Base-by-base conservation (phyloP, 306 rosid species). In the Malus sylvestris region DNA sequence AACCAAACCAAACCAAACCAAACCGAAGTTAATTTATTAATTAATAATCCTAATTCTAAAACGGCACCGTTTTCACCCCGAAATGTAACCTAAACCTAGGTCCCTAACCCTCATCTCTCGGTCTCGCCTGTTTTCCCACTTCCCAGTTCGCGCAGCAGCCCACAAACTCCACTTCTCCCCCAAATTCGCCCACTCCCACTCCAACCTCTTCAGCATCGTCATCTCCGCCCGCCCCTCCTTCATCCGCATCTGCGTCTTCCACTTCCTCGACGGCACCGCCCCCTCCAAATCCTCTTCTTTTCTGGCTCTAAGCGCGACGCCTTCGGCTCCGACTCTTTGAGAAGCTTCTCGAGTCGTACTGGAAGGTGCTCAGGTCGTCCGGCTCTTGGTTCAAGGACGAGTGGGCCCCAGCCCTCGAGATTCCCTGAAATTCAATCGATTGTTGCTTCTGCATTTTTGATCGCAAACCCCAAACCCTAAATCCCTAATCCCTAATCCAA, bases 331-430 rank as follows among this genome's bases (percentile, higher is more conserved):
- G 71, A 83, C 15, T 61, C 1, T 74, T 59, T 16, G 79, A 76
- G 53, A 81, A 70, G 80, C 74, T 86, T 29, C 74, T 86, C 45
- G 81, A 81, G 58, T 79, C 87, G 29, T 86, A 84, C 71, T 79
- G 84, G 57, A 52, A 61, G 71, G 84, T 67, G 68, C 65, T 86
- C 68, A 79, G 82, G 80, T 73, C 30, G 25, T 86, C 90, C 4
- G 87, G 81, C 10, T 86, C 83, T 79, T 59, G 84, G 81, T 86
- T 86, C 76, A 84, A 79, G 76, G 86, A 81, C 62, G 82, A 79
- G 60, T 86, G 90, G 90, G 87, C 87, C 6, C 80, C 29, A 27
- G 29, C 29, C 29, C 29, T 2, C 0, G 3, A 2, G 29, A 27
- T 27, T 27, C 29, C 29, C 29, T 27, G 29, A 27, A 27, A 27